phyloP scores from a whole-genome alignment of 2,329 filamentous ascomycete species.

The Catunica adiposa region DNA sequence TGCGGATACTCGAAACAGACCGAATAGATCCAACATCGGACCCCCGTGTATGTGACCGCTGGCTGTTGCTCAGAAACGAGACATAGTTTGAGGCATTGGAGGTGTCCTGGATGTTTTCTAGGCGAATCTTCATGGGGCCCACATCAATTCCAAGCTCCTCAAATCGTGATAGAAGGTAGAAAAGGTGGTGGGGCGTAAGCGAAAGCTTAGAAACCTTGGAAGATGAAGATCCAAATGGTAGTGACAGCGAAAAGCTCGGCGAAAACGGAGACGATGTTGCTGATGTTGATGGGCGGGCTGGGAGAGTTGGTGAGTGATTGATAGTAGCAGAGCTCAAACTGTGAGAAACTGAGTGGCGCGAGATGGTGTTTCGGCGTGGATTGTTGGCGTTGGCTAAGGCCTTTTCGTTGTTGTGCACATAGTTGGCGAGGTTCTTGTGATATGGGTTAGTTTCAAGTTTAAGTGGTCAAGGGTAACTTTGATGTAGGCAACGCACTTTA shows the following conservation, averaged over 20 bases:
- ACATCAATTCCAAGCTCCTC: conserved; percentile 82
- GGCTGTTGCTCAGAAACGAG: conserved; percentile 75
- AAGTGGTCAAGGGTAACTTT: too few species aligned
- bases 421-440: conserved; percentile 76
- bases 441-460: conserved; percentile 11
- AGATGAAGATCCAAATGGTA: conserved; percentile 70
- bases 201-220: conserved; percentile 84
- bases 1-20: conserved; percentile 90
- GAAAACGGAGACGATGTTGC: conserved; percentile 60
- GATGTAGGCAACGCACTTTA: conserved; percentile 50
- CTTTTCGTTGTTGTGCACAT: conserved; percentile 94
- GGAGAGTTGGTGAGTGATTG: conserved; percentile 39
- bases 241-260: conserved; percentile 69
- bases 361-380: conserved; percentile 53
- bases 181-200: conserved; percentile 87
- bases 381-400: conserved; percentile 91
- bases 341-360: conserved; percentile 53
- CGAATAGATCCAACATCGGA: conserved; percentile 83
- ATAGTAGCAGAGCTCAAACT: conserved; percentile 38
- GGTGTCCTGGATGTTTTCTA: conserved; percentile 87
- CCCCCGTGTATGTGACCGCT: conserved; percentile 60
- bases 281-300: conserved; percentile 46
- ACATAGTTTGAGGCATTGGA: conserved; percentile 82
- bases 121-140: conserved; percentile 85
- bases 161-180: conserved; percentile 88